Conservation (phyloP, 345 rosid species). For the Eucalyptus regnans region DNA sequence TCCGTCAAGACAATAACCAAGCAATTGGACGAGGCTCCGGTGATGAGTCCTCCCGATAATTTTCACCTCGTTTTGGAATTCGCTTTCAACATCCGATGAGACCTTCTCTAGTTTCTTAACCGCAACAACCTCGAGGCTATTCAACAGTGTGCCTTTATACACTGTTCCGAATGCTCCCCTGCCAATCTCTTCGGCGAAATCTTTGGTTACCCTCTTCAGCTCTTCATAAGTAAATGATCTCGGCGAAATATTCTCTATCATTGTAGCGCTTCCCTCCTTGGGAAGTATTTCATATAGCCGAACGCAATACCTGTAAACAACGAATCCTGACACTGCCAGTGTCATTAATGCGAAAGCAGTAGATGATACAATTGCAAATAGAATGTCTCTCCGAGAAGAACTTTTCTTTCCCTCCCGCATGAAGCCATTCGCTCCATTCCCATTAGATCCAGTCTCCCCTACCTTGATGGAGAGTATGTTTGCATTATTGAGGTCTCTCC, state of each 20-base stretch:
- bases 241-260: neutral
- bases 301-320: neutral
- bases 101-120: constrained; percentile 1
- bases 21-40: constrained; percentile 1
- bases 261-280: neutral
- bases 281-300: neutral
- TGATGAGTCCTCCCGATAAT: constrained; percentile 16
- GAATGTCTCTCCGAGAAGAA: neutral
- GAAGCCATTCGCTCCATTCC: neutral
- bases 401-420: neutral
- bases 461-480: neutral
- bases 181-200: constrained; percentile 14
- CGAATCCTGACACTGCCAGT: neutral
- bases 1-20: constrained; percentile 11
- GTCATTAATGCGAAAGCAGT: neutral
- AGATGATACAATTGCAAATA: neutral
- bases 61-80: constrained; percentile 10
- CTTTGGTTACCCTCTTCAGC: constrained; percentile 1
- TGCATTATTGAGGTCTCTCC: neutral
- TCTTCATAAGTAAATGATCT: constrained; percentile 3
- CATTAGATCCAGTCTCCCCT: neutral
- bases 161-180: constrained; percentile 6
- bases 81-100: neutral
- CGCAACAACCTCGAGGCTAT: neutral
- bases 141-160: neutral